A percentile compares a stretch with the other conserved stretches of the same genome.
Conservation (phyloP, 1,284 basidiomycete species). For the Ceratobasidium sp. region DNA sequence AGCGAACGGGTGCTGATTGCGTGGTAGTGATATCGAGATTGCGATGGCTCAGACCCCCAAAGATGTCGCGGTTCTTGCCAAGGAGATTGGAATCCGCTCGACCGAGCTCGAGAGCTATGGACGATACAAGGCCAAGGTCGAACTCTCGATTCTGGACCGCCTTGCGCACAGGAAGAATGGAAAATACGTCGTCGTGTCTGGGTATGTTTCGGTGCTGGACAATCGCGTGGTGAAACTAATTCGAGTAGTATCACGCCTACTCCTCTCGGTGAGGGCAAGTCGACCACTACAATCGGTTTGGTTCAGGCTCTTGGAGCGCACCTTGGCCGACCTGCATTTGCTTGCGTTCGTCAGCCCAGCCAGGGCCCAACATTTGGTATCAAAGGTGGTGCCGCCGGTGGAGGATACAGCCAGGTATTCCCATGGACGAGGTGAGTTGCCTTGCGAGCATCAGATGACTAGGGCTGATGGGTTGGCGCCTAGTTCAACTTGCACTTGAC, state of each 20-base stretch:
- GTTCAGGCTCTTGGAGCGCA: conserved; percentile 97
- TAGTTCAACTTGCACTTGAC: conserved; percentile 96
- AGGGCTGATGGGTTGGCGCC: not conserved
- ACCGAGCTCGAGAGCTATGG: conserved; percentile 96
- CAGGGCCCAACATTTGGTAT: conserved; percentile 99
- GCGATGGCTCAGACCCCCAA: conserved; percentile 96
- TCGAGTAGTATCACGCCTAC: conserved; percentile 88
- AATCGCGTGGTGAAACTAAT: conserved; percentile 21
- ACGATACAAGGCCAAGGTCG: conserved; percentile 96
- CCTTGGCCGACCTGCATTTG: conserved; percentile 90
- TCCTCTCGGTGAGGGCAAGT: conserved; percentile 97
- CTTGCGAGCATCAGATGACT: not conserved
- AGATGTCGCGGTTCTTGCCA: conserved; percentile 80
- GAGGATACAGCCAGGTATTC: conserved; percentile 98
- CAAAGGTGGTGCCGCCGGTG: conserved; percentile 98
- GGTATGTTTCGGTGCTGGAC: conserved; percentile 53
- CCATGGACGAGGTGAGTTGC: conserved; percentile 94
- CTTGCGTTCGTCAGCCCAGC: conserved; percentile 98
- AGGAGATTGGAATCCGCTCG: conserved; percentile 86
- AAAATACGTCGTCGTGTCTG: conserved; percentile 97
- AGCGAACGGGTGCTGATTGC: not conserved
- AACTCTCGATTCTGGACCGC: conserved; percentile 86
- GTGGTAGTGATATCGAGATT: conserved; percentile 87
- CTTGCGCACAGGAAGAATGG: conserved; percentile 87
- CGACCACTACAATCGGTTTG: conserved; percentile 97